Conservation (phyloP, 208 protist species). For the Phytomonas sp. region DNA sequence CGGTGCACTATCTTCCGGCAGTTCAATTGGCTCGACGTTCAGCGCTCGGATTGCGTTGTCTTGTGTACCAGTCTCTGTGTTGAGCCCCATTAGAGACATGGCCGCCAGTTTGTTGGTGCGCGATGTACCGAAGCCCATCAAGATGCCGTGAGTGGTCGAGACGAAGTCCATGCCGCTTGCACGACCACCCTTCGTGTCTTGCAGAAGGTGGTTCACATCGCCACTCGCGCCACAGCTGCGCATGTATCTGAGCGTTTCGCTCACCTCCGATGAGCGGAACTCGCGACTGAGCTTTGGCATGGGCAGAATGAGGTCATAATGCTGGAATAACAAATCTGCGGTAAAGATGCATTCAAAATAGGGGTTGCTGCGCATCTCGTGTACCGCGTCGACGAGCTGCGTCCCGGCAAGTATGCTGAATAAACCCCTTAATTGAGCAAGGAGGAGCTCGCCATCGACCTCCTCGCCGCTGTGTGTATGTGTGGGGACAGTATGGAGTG, state of each 20-base stretch:
- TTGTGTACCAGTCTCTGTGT: constrained; percentile 25
- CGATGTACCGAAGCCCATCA: constrained; percentile 65
- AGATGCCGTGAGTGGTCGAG: constrained; percentile 57
- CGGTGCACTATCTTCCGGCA: constrained; percentile 63
- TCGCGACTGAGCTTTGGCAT: constrained; percentile 84
- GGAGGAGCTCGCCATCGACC: constrained; percentile 62
- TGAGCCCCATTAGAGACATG: constrained; percentile 38
- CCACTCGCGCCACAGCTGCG: constrained; percentile 61
- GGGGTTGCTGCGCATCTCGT: constrained; percentile 76
- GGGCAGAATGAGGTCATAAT: constrained; percentile 70
- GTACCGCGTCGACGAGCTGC: constrained; percentile 61
- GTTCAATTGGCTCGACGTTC: constrained; percentile 56
- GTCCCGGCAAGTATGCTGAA: constrained; percentile 54
- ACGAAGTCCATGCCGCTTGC: constrained; percentile 73
- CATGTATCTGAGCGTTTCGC: constrained; percentile 85
- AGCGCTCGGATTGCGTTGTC: constrained; percentile 34
- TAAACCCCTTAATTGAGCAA: constrained; percentile 54
- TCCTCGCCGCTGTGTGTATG: constrained; percentile 62
- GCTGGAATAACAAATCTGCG: constrained; percentile 72
- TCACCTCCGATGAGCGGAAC: constrained; percentile 66
- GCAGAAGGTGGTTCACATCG: constrained; percentile 70
- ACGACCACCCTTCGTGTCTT: constrained; percentile 57
- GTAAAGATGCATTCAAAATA: constrained; percentile 80
- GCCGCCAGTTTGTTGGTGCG: constrained; percentile 67
- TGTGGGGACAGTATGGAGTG: constrained; percentile 54